A percentile compares a stretch with the other conserved stretches of the same genome.
These are phyloP conservation scores for Claviceps purpurea DNA, from an alignment of 2,329 filamentous ascomycete genomes.

Conservation along the genomic window DNA sequence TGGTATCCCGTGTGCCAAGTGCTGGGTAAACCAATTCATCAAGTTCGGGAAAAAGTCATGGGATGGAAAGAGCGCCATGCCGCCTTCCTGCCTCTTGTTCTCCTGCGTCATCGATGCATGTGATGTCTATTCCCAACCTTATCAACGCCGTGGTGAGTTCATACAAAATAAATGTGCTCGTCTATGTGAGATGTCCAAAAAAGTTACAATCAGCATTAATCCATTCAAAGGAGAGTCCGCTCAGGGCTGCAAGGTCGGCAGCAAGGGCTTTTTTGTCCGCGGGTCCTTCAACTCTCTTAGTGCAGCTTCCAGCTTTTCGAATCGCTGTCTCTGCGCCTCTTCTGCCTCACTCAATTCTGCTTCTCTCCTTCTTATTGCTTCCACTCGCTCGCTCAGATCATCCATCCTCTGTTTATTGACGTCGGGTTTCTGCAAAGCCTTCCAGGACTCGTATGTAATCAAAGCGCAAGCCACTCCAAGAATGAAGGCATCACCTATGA, in stretches of 20 bases:
- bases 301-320: constrained; percentile 40
- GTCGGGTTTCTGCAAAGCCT: constrained; percentile 46
- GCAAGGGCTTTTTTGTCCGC: constrained; percentile 41
- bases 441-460: constrained; percentile 50
- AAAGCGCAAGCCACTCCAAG: constrained; percentile 42
- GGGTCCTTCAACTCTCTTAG: constrained; percentile 38
- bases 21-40: background rate
- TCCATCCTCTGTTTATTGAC: constrained; percentile 38
- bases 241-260: constrained; percentile 24
- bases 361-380: constrained; percentile 35
- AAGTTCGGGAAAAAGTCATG: too few species aligned
- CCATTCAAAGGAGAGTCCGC: background rate
- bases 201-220: background rate
- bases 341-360: constrained; percentile 33
- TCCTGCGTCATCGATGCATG: background rate
- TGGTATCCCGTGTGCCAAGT: background rate
- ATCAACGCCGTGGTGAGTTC: background rate
- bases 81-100: background rate
- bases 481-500: constrained; percentile 50
- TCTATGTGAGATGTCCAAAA: background rate
- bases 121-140: background rate
- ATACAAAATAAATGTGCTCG: background rate
- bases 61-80: constrained; percentile 3
- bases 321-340: constrained; percentile 31
- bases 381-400: constrained; percentile 33